Evolutionary conservation across 768 basidiomycete species (phyloP), one percentile per base, ranked within the genome.

Genomic region (Russula sp.): DNA sequence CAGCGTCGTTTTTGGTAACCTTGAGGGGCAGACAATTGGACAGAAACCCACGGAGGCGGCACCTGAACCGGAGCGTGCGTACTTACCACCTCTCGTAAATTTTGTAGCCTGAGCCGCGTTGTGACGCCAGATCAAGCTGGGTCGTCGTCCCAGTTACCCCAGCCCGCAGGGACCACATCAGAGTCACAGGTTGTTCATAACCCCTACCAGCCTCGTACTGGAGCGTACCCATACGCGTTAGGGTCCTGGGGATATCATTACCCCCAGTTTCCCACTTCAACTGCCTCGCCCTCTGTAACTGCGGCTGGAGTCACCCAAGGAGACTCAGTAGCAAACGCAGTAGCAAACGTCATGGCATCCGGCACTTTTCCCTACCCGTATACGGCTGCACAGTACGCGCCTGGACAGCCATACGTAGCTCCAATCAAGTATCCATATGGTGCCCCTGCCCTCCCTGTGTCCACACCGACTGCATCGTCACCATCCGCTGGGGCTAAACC

Each of bases 1-100:
- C 32, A 86, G 85, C 69, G 84, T 92, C 22, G 81, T 92, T 22
- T 87, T 90, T 64, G 89, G 88, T n/a, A 85, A 80, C 55, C 86
- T 83, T 1, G 88, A 89, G 53, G 83, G 78, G 5, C 84, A 85
- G 59, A 71, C 75, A 20, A 83, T 90, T n/a, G 81, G 82, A 58
- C 88, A 89, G 71, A 89, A 87, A 69, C 88, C 88, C 22, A 79
- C 82, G 3, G 86, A 86, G 67, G 74, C 80, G 32, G 76, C 76
- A 13, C 70, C 76, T 44, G 81, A 82, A 56, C 72, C 77, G 30
- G 75, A 76, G 71, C 75, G 84, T 84, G 74, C 77, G 83, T 75
- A 3, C 10, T 51, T 13, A n/a, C 42, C 22, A 40, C 28, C 16
- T 54, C 11, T 61, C 30, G 24, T 52, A 24, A 13, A 46, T 48